Evolutionary conservation across 805 yeast species (phyloP), one percentile per base, ranked within the genome.

Genomic region (Yarrowia sp.): DNA sequence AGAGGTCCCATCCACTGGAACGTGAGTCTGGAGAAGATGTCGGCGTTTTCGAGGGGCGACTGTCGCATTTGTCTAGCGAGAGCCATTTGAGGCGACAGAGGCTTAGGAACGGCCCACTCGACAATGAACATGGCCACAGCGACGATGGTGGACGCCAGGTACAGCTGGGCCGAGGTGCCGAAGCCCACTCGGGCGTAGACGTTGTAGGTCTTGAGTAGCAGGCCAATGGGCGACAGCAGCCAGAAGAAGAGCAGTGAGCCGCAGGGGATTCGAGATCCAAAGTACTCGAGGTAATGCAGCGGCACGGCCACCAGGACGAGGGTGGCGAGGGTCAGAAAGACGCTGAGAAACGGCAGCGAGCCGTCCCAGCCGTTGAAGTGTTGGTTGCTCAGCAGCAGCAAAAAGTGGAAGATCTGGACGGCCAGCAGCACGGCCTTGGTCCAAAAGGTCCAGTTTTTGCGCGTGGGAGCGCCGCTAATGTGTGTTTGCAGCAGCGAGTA

Each of bases 1-100:
- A 95, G 79, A 0, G 84, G 86, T 20, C 92, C 87, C 96, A 95
- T 91, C 98, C 99, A 95, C 34, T 87, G 79, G 76, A 95, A 94
- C 0, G 96, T 88, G 64, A 94, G 80, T 65, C 85, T 81, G 2
- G 96, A 88, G 70, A 94, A 85, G 15, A 92, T 79, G 75, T 93
- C 87, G 13, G 92, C 90, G 67, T 76, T 76, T 46, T 86, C 88
- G 49, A 80, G 78, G 0, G 88, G 89, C 52, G 76, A 74, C 50
- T 70, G 71, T 63, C 75, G 75, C 49, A 68, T 68, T 70, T 80
- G 78, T 69, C 72, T 72, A 10, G 79, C 73, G 61, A 81, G 69
- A 33, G 75, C 74, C 61, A 76, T 78, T 20, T 74, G 68, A 24
- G 75, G 74, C 14, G 75, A 61, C n/a, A 68, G 69, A 20, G 82